Evolutionary conservation across 2,329 filamentous ascomycete species (phyloP), one percentile per base, ranked within the genome.

Genomic region (Sclerotinia subarctica): DNA sequence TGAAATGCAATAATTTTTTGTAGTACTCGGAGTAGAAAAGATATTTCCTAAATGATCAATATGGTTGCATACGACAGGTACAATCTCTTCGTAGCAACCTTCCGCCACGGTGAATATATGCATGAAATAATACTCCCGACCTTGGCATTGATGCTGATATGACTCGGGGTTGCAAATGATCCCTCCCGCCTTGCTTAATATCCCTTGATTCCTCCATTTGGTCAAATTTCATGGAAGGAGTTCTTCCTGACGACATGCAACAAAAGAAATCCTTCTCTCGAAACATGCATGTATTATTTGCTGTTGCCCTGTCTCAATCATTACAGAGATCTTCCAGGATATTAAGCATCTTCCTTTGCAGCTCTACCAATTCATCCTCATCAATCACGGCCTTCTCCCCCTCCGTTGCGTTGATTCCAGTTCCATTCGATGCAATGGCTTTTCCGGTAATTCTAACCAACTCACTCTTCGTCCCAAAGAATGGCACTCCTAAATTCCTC

Each of bases 401-500:
- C 71, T 72, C 53, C 10, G 38, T 44, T 47, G 56, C 67, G 11
- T 64, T 69, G 8, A 58, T 53, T 24, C 56, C 51, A 64, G 15
- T 69, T 69, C 46, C 35, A 51, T 53, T 32, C 15, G 47, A 32
- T 17, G 65, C 21, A 46, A 54, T 35, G 15, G 2, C 21, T 63
- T 72, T 78, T 19, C 75, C 76, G 3, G 77, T 72, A 29, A 82
- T 69, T 21, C 70, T 76, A 32, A 86, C 77, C 46, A 84, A 73
- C 15, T 80, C 78, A 52, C 77, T 72, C 67, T 79, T 80, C 38
- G 84, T 83, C 7, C 82, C 83, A 73, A 88, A 89, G 74, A 89
- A 89, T 0, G 87, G 87, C 47, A 89, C 82, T 11, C 84, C 86
- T 44, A 90, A 75, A 10, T 77, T 79, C 68, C 85, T 84, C 58